Evolutionary conservation across 1,284 basidiomycete species (phyloP).

Genomic region (Dichomitus squalens): DNA sequence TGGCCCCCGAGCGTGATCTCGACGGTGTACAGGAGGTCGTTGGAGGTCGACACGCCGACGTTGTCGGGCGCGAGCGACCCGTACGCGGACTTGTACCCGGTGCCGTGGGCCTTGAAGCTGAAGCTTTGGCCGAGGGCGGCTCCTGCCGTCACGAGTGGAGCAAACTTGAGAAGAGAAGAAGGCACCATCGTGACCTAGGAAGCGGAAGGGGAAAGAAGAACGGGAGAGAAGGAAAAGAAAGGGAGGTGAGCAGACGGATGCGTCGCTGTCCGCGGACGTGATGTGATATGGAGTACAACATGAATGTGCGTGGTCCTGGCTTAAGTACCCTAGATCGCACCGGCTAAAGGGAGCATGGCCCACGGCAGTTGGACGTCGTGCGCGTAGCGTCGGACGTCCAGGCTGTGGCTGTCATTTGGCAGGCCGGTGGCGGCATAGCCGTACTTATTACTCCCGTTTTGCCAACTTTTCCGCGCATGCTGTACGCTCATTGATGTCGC

Average conservation of each 20-base stretch:
- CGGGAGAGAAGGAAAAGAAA: not conserved
- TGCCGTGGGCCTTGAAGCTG: not conserved
- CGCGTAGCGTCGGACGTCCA: too few species aligned
- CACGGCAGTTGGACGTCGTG: too few species aligned
- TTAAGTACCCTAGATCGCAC: too few species aligned
- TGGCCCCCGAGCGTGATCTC: slow-evolving; percentile 13
- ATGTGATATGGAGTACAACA: not conserved
- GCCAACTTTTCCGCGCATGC: not conserved
- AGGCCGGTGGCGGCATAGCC: not conserved
- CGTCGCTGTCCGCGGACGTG: not conserved
- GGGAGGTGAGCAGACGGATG: not conserved
- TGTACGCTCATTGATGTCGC: not conserved
- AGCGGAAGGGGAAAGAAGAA: not conserved
- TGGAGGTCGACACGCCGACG: not conserved
- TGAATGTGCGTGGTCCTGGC: too few species aligned
- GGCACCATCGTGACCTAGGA: not conserved
- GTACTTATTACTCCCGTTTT: not conserved
- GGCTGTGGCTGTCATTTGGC: not conserved
- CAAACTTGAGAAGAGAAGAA: not conserved
- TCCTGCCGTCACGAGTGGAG: not conserved
- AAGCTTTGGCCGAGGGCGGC: not conserved
- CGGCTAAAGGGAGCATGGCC: too few species aligned
- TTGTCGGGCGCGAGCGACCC: not conserved
- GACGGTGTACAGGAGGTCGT: slow-evolving; percentile 6
- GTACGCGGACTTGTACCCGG: not conserved